phyloP scores from a whole-genome alignment of 257 asterid species.

The Solanum raphanifolium region DNA sequence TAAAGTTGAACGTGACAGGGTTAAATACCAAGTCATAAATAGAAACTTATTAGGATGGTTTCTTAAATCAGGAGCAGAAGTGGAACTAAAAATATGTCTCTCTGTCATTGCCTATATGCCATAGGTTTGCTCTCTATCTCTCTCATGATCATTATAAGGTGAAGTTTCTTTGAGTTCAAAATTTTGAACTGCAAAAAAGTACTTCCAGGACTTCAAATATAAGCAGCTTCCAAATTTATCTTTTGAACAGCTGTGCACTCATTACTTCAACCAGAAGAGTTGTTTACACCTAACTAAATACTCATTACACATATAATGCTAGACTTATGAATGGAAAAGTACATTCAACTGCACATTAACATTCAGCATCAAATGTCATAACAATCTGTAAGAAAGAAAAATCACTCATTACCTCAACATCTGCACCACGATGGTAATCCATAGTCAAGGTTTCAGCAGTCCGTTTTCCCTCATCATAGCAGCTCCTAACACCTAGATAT shows the following conservation, averaged over 20 bases:
- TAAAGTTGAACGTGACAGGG: background rate
- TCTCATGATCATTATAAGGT: background rate
- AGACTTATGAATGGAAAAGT: background rate
- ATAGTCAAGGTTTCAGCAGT: constrained; percentile 90
- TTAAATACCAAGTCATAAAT: background rate
- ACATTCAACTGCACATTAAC: background rate
- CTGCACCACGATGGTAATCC: constrained; percentile 97
- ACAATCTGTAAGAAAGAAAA: background rate
- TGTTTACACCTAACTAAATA: background rate
- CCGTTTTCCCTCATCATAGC: constrained; percentile 95
- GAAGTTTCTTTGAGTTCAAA: background rate
- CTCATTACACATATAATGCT: background rate
- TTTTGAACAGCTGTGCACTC: background rate
- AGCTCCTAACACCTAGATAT: constrained; percentile 73
- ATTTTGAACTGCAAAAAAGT: background rate
- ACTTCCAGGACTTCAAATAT: background rate
- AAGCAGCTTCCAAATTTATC: background rate
- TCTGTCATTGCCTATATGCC: background rate
- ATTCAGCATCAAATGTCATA: background rate
- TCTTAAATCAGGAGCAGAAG: background rate
- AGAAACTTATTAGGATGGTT: background rate
- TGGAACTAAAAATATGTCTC: background rate
- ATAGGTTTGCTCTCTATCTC: background rate
- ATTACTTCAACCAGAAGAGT: background rate
- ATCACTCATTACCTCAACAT: constrained; percentile 52